These are phyloP conservation scores for Cryphonectria nitschkei DNA, from an alignment of 2,329 filamentous ascomycete genomes.

Conservation along the genomic window DNA sequence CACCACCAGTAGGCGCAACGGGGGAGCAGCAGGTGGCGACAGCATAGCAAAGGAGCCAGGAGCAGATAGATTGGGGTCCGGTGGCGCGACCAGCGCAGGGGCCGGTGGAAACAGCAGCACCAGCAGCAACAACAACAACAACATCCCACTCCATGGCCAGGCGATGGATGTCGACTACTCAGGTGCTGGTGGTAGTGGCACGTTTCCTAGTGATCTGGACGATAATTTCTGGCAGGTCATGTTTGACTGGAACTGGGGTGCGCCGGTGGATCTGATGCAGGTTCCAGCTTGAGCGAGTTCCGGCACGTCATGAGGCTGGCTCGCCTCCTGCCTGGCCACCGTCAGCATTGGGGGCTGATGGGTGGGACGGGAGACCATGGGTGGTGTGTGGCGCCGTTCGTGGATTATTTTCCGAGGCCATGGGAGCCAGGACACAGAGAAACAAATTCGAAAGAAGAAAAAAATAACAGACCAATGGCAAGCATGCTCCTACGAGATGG, in stretches of 20 bases:
- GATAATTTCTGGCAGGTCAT: constrained; percentile 28
- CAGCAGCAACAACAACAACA: neutral
- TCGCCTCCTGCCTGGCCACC: neutral
- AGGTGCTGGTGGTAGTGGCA: constrained; percentile 3
- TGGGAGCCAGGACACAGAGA: neutral
- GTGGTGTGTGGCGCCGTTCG: neutral
- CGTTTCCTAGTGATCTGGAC: constrained; percentile 23
- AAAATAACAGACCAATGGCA: too few relatives aligned
- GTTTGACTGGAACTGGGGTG: constrained; percentile 23
- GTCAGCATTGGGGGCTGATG: constrained; percentile 7
- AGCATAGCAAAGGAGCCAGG: constrained; percentile 8
- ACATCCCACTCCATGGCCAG: constrained; percentile 13
- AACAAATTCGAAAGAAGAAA: too few relatives aligned
- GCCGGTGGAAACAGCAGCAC: constrained; percentile 2
- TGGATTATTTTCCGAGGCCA: neutral
- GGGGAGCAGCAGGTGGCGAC: constrained; percentile 2
- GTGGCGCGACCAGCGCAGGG: neutral
- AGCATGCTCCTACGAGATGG: too few relatives aligned
- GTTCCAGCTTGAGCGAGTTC: constrained; percentile 16
- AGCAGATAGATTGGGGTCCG: neutral
- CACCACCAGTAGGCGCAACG: neutral
- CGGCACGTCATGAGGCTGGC: neutral
- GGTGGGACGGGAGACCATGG: too few relatives aligned
- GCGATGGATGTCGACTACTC: constrained; percentile 25
- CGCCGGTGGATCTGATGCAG: constrained; percentile 15